These are phyloP conservation scores for Daedaleopsis sinensis DNA, from an alignment of 768 basidiomycete species.

Conservation along the genomic window DNA sequence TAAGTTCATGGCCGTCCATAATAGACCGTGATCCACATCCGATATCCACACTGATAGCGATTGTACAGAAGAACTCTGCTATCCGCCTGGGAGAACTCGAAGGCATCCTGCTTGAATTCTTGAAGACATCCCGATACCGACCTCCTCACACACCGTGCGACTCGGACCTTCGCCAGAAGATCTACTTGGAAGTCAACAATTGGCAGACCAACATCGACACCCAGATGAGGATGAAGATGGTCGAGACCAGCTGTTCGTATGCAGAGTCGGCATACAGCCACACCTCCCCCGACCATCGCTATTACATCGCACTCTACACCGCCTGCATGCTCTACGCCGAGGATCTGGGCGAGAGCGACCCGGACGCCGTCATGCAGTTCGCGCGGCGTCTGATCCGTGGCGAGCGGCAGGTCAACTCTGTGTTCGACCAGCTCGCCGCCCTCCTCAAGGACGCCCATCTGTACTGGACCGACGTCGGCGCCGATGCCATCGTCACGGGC, in stretches of 20 bases:
- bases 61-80: background rate
- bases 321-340: slow-evolving; percentile 41
- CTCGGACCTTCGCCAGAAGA: background rate
- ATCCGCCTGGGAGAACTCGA: background rate
- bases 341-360: slow-evolving; percentile 35
- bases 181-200: slow-evolving; percentile 1
- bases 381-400: slow-evolving; percentile 35
- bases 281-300: slow-evolving; percentile 20
- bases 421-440: slow-evolving; percentile 40
- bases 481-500: slow-evolving; percentile 32
- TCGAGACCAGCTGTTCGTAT: slow-evolving; percentile 19
- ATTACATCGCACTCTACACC: slow-evolving; percentile 46
- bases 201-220: slow-evolving; percentile 8
- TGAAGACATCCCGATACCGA: background rate
- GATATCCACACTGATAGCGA: background rate
- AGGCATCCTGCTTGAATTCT: slow-evolving; percentile 5
- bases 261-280: slow-evolving; percentile 21
- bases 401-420: slow-evolving; percentile 33
- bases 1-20: too few species aligned
- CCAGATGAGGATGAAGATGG: slow-evolving; percentile 9
- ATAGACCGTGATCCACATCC: background rate
- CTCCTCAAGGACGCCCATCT: slow-evolving; percentile 34
- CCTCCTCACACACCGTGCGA: slow-evolving; percentile 1
- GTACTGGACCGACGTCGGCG: slow-evolving; percentile 35
- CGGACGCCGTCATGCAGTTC: slow-evolving; percentile 36